phyloP scores from a whole-genome alignment of 768 basidiomycete genomes.

The Naganishia randhawae region DNA sequence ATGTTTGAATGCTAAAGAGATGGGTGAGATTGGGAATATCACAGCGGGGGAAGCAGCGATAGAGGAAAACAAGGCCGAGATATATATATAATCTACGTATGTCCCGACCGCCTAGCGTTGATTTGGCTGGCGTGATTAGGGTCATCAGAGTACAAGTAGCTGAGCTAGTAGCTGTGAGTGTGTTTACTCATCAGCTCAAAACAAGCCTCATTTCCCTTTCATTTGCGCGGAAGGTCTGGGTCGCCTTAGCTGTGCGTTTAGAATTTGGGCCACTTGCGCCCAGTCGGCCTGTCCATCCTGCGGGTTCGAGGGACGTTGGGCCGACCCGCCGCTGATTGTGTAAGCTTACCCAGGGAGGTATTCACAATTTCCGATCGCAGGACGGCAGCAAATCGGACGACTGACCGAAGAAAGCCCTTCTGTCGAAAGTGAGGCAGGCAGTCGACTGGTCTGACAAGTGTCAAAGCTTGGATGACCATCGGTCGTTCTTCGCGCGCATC shows the following conservation, averaged over 20 bases:
- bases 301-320: not conserved
- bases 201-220: slow-evolving; percentile 4
- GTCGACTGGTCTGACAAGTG: too few relatives aligned
- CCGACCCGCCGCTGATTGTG: not conserved
- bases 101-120: not conserved
- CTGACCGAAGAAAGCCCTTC: not conserved
- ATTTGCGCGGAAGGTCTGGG: too few relatives aligned
- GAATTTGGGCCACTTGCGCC: not conserved
- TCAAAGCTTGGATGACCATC: too few relatives aligned
- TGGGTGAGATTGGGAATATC: not conserved
- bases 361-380: not conserved
- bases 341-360: not conserved
- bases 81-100: slow-evolving; percentile 3
- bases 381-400: too few relatives aligned
- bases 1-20: not conserved
- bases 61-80: not conserved
- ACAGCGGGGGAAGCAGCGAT: not conserved
- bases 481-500: not conserved
- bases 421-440: too few relatives aligned
- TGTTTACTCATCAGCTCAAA: slow-evolving; percentile 8
- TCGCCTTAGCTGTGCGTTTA: too few relatives aligned
- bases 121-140: not conserved
- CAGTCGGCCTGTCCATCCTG: not conserved
- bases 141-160: not conserved
- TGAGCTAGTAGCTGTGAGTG: too few relatives aligned